A percentile compares a stretch with the other conserved stretches of the same genome.
Conservation (phyloP, 2,329 filamentous ascomycete genomes). For the Curvularia sp. region DNA sequence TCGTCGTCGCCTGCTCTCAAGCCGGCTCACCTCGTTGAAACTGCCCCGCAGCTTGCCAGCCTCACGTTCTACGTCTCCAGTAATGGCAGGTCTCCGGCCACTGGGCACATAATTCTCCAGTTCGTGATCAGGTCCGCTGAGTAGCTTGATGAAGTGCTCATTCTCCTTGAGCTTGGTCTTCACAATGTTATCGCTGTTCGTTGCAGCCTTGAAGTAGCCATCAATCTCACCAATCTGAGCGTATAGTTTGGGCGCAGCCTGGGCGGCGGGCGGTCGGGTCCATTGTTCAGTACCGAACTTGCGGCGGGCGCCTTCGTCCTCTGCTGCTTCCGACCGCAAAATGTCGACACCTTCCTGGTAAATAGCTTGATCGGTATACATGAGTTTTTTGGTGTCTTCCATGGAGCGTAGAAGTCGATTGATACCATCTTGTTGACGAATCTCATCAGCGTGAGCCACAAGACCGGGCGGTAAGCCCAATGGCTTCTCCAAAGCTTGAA, state of each 20-base stretch:
- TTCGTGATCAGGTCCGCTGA: conserved; percentile 80
- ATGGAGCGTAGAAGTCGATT: conserved; percentile 79
- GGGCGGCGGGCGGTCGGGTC: conserved; percentile 72
- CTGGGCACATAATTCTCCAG: conserved; percentile 90
- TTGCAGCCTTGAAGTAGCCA: conserved; percentile 79
- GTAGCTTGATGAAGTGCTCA: conserved; percentile 75
- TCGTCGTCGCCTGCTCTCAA: conserved; percentile 80
- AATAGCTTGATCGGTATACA: conserved; percentile 75
- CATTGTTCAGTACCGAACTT: conserved; percentile 90
- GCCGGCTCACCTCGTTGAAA: conserved; percentile 82
- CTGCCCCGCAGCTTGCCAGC: conserved; percentile 77
- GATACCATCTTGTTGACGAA: conserved; percentile 87
- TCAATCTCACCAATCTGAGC: conserved; percentile 79
- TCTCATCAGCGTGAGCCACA: conserved; percentile 89
- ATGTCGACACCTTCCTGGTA: conserved; percentile 85
- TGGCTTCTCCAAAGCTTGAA: conserved; percentile 95
- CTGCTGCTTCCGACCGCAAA: conserved; percentile 78
- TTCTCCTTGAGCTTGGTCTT: conserved; percentile 79
- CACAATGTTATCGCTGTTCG: conserved; percentile 72
- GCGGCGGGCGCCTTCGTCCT: conserved; percentile 76
- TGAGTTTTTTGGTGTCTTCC: conserved; percentile 89
- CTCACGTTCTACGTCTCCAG: conserved; percentile 79
- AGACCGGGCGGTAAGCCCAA: conserved; percentile 85
- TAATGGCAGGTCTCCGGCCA: conserved; percentile 78
- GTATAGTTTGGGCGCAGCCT: conserved; percentile 77